Conservation (phyloP, 176 grass and related monocot species). For the Tuctoria greenei region DNA sequence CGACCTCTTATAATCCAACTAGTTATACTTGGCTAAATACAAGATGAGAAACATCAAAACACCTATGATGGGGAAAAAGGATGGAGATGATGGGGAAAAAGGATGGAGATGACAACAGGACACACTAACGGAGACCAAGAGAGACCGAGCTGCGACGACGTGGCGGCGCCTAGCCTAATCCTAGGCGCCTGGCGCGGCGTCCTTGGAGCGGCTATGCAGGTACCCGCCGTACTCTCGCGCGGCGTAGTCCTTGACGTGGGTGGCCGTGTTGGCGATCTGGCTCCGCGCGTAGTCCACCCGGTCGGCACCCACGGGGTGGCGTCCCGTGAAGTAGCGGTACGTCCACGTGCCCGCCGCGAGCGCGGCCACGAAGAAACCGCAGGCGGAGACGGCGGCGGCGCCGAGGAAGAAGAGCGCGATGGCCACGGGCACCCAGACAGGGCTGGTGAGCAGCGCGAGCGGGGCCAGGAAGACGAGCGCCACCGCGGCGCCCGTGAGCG, state of each 20-base stretch:
- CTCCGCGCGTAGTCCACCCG: conserved; percentile 85
- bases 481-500: too few relatives aligned
- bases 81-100: too few relatives aligned
- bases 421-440: conserved; percentile 79
- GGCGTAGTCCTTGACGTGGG: conserved; percentile 89
- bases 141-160: too few relatives aligned
- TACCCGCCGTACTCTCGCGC: conserved; percentile 76
- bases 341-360: conserved; percentile 67
- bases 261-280: conserved; percentile 65
- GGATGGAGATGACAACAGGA: too few relatives aligned
- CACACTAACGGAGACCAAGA: too few relatives aligned
- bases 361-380: conserved; percentile 42
- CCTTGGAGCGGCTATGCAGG: conserved; percentile 70
- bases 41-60: too few relatives aligned
- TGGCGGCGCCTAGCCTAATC: too few relatives aligned
- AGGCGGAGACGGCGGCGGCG: conserved; percentile 61
- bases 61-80: too few relatives aligned
- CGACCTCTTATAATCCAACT: too few relatives aligned
- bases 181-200: conserved; percentile 93
- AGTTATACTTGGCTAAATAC: too few relatives aligned
- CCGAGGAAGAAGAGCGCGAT: conserved; percentile 40
- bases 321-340: conserved; percentile 78
- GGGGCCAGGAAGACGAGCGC: conserved; percentile 12
- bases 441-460: conserved; percentile 78
- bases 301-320: conserved; percentile 75